Evolutionary conservation across 352 stramenopile species (phyloP).

Genomic region (Globisporangium camurandrum): DNA sequence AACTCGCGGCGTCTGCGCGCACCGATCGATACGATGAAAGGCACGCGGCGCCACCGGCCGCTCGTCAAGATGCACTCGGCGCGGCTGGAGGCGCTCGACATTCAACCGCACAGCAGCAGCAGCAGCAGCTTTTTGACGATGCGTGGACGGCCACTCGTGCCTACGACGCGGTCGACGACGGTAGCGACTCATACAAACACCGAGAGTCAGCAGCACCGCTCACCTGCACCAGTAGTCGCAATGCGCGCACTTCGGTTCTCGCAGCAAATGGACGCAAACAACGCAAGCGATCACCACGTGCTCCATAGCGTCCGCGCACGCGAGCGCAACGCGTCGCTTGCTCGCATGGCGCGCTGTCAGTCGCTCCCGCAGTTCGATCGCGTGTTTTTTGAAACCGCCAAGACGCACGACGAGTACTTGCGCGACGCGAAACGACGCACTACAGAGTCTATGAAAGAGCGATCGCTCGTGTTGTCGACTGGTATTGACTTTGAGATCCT

Average conservation of each 20-base stretch:
- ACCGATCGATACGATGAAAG: constrained; percentile 11
- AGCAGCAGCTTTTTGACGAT: no score
- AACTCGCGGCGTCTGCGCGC: constrained; percentile 8
- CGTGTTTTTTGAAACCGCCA: constrained; percentile 29
- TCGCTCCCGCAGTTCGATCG: constrained; percentile 41
- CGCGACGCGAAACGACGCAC: constrained; percentile 1
- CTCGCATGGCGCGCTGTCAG: constrained; percentile 26
- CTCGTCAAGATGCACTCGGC: constrained; percentile 9
- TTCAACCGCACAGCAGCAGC: not conserved
- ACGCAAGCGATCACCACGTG: not conserved
- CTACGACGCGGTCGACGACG: not conserved
- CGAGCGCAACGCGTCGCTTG: constrained; percentile 3
- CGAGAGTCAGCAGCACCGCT: not conserved
- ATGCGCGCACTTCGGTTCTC: constrained; percentile 2
- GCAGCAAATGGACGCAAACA: not conserved
- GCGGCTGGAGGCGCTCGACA: constrained; percentile 1
- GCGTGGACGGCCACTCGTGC: no score
- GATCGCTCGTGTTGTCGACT: constrained; percentile 11
- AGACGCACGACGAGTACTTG: constrained; percentile 15
- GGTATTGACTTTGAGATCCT: constrained; percentile 57
- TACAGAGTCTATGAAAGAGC: constrained; percentile 18
- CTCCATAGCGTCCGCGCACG: not conserved
- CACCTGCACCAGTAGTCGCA: no score
- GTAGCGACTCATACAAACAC: not conserved
- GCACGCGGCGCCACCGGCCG: not conserved